Base-by-base conservation (phyloP, 495 filamentous ascomycete genomes). In the Aspergillus indologenus region DNA sequence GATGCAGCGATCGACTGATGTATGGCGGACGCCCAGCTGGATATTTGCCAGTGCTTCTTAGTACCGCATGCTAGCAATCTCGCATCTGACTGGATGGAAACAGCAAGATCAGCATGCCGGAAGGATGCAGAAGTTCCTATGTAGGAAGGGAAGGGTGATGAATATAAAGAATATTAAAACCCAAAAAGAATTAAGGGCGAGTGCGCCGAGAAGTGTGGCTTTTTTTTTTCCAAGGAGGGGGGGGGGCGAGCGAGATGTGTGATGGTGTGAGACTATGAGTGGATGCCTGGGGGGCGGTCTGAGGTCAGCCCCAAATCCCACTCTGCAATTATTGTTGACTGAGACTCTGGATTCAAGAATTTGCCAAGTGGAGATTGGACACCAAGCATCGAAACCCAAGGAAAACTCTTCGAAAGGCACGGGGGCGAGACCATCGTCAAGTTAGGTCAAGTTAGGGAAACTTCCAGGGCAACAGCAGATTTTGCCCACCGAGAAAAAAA, bases 11-110 rank as follows among this genome's bases (percentile, higher is more conserved):
- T 40, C 34, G 54, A 58, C 49, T 55, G 49, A 70, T 56, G 67
- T 62, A 73, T 59, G 53, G 60, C 50, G 66, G 62, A 58, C 49
- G 64, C 52, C 61, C 57, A 63, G 63, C 62, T 62, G 62, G 57
- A 34, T 45, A 45, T 46, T 61, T 42, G 53, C 49, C 60, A 56
- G 57, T 53, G 59, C 53, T 60, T 46, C 50, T 56, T 45, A 59
- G 45, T 60, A 61, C 56, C 60, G 64, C 66, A 68, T 68, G 66
- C 56, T 54, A 47, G 49, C 53, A 64, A 17, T 29, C 57, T 49
- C 22, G 57, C 44, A 58, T 65, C 51, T 68, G 51, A 68, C 34
- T 68, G 66, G 66, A 64, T 29, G 61, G 56, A 42, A 58, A 45
- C 24, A 45, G 31, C 23, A 49, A 57, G 51, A 51, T 42, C 34